Evolutionary conservation across 163 green algal species (phyloP).

Genomic region (Chlorella variabilis): DNA sequence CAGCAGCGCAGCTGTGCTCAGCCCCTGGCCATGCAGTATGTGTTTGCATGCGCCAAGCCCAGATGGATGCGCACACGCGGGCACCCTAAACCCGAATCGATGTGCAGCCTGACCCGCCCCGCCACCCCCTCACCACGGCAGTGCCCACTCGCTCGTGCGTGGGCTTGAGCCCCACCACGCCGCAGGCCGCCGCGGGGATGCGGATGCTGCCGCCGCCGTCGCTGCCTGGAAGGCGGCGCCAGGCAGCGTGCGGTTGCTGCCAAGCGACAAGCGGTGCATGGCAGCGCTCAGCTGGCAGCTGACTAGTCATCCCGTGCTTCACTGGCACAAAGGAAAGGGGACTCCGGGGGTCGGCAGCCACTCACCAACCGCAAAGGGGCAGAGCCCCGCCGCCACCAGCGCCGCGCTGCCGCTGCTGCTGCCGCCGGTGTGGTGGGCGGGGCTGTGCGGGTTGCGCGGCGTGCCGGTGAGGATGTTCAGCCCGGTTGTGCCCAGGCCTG

Average conservation of each 20-base stretch:
- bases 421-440: constrained; percentile 58
- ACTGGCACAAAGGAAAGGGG: too few relatives aligned
- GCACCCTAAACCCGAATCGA: too few relatives aligned
- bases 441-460: constrained; percentile 62
- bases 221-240: constrained; percentile 50
- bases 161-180: constrained; percentile 66
- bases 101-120: too few relatives aligned
- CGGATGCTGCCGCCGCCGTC: constrained; percentile 81
- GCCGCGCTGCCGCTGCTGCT: constrained; percentile 68
- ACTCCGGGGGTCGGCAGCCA: too few relatives aligned
- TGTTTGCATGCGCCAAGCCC: too few relatives aligned
- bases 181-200: constrained; percentile 71
- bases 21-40: background rate
- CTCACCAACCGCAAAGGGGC: constrained; percentile 67
- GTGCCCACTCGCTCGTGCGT: constrained; percentile 34
- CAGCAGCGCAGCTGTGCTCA: background rate
- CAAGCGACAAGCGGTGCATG: too few relatives aligned
- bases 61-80: too few relatives aligned
- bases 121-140: background rate
- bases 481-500: constrained; percentile 63
- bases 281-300: background rate
- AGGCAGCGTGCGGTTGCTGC: too few relatives aligned
- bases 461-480: constrained; percentile 61
- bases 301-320: too few relatives aligned
- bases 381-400: constrained; percentile 69